Percentiles rank a stretch among this genome's conserved stretches.
Conservation (phyloP, 306 rosid species). For the Sphenostylis stenocarpa region DNA sequence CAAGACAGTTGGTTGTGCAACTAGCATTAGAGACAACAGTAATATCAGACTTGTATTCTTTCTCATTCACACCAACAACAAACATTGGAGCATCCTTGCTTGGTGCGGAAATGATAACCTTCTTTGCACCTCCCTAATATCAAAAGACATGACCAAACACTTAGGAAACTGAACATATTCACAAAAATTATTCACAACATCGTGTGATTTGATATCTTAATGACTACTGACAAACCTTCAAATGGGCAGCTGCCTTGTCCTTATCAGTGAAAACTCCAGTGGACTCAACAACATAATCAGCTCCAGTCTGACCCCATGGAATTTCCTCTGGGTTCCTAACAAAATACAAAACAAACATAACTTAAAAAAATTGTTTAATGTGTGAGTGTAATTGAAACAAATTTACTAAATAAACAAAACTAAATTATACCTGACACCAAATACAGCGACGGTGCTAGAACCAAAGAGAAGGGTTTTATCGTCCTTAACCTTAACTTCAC, state of each 20-base stretch:
- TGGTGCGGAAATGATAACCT: conserved; percentile 92
- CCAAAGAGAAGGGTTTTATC: conserved; percentile 54
- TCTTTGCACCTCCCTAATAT: conserved; percentile 87
- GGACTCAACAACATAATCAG: conserved; percentile 62
- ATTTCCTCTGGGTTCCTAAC: conserved; percentile 53
- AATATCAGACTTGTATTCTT: conserved; percentile 71
- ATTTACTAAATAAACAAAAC: background rate
- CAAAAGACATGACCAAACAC: background rate
- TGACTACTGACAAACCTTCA: no score
- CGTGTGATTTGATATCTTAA: no score
- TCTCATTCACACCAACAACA: conserved; percentile 94
- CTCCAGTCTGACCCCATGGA: conserved; percentile 59
- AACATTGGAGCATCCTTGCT: conserved; percentile 96
- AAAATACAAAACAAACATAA: background rate
- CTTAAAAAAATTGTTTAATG: background rate
- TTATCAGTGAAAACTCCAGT: conserved; percentile 89
- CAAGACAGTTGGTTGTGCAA: conserved; percentile 91
- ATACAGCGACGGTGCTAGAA: conserved; percentile 36
- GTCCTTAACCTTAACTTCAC: conserved; percentile 46
- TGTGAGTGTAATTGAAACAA: background rate
- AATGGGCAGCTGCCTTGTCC: conserved; percentile 77
- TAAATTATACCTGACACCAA: conserved; percentile 39
- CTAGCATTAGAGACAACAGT: conserved; percentile 81
- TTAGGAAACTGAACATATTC: no score
- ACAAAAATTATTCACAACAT: no score